Percentiles rank a stretch among this genome's conserved stretches.
phyloP scores from a whole-genome alignment of 2,329 filamentous ascomycete genomes.

The Cyphellophora attinorum region DNA sequence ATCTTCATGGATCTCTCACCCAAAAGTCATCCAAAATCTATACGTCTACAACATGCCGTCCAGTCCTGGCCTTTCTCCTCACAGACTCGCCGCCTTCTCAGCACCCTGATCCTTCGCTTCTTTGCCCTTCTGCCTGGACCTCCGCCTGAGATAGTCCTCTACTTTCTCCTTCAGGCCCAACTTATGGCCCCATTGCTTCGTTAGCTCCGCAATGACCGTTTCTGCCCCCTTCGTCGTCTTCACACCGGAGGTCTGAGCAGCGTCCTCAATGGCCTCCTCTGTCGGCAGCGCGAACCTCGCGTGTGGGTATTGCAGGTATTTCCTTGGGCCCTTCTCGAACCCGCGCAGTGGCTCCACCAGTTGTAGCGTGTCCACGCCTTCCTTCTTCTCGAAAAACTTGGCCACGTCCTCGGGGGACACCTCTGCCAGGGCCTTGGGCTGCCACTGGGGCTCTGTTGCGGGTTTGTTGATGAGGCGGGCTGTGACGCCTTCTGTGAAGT shows the following conservation, averaged over 20 bases:
- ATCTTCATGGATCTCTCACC: too few relatives aligned
- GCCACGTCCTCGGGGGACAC: conserved; percentile 51
- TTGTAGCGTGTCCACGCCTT: conserved; percentile 38
- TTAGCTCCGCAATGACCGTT: conserved; percentile 55
- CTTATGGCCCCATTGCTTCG: conserved; percentile 51
- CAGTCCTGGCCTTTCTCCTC: too few relatives aligned
- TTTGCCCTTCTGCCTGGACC: conserved; percentile 40
- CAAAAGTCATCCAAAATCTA: too few relatives aligned
- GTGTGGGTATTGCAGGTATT: conserved; percentile 69
- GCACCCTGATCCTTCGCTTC: too few relatives aligned
- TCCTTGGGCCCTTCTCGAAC: conserved; percentile 22
- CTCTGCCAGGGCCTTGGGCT: conserved; percentile 62
- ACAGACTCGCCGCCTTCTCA: too few relatives aligned
- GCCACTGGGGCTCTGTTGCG: conserved; percentile 60
- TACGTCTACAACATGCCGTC: too few relatives aligned
- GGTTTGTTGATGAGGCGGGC: conserved; percentile 67
- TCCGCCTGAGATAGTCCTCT: conserved; percentile 56
- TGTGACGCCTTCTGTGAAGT: conserved; percentile 88
- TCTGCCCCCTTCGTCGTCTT: conserved; percentile 39
- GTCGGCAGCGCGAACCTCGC: conserved; percentile 59
- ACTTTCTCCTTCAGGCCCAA: conserved; percentile 62
- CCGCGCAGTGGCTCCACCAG: conserved; percentile 44
- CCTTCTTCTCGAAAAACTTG: conserved; percentile 56
- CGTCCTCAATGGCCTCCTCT: conserved; percentile 46
- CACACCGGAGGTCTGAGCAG: conserved; percentile 34